Evolutionary conservation across 257 asterid species (phyloP), one percentile per base, ranked within the genome.

Genomic region (Anisodus acutangulus): DNA sequence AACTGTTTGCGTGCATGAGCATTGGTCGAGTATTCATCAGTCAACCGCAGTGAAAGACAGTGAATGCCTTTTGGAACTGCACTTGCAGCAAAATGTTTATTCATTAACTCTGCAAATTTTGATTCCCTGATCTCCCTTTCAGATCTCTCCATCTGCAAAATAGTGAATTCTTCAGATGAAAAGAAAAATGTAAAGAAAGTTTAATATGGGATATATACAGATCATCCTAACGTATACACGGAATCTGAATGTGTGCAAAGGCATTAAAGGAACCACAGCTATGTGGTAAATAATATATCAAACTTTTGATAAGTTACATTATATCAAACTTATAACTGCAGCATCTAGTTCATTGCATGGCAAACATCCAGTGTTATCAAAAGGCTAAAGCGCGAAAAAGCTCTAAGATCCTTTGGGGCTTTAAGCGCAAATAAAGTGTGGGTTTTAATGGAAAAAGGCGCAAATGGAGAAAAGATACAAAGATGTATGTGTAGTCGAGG

Each of bases 1-100:
- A 96, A 86, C 85, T 94, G 98, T 86, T 89, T 92, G 79, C 99
- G 98, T 47, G 99, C 99, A 89, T 92, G 92, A 79, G 99, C 99
- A 83, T 96, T 96, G 54, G 98, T 92, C 69, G 99, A 92, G 87
- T 96, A 96, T 86, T 96, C 99, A 88, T 94, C 98, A 31, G 99
- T 92, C 87, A 97, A 89, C 87, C 95, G 92, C 88, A 96, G 83
- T 69, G 99, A 85, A 86, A 97, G 97, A 84, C 98, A 95, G 85
- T 97, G 93, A 89, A 97, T 92, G 90, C 95, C 91, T 87, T 92
- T 94, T 12, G 99, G 99, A 88, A 96, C 91, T 47, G 98, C 90
- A 91, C 97, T 92, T 47, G 94, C 95, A 26, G 95, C 96, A 87
- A 93, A 93, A 88, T 93, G 97, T 85, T 91, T 93, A 88, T 93